phyloP scores from a whole-genome alignment of 2,329 filamentous ascomycete genomes.

The Fusarium sororula region DNA sequence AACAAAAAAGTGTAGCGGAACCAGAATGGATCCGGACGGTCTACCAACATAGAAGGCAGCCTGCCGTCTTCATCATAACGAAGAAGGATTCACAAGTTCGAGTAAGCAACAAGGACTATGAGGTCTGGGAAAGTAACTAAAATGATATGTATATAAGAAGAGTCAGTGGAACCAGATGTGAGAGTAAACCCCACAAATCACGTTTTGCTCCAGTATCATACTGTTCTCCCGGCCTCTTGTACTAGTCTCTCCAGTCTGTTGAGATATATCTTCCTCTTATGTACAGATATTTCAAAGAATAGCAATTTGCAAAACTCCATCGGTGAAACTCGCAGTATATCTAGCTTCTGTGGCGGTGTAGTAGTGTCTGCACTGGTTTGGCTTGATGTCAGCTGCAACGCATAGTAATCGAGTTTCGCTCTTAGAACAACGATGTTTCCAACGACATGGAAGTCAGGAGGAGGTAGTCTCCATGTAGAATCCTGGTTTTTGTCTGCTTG shows the following conservation, averaged over 20 bases:
- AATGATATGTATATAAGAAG: fast-evolving
- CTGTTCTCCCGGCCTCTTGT: background rate
- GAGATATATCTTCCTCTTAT: conserved; percentile 32
- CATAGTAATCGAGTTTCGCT: background rate
- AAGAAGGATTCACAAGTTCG: fast-evolving
- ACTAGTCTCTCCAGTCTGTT: conserved; percentile 12
- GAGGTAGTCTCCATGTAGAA: background rate
- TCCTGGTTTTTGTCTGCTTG: fast-evolving
- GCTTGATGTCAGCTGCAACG: background rate
- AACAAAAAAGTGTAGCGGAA: background rate
- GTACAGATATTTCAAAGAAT: conserved; percentile 36
- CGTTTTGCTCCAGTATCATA: background rate
- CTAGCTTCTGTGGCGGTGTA: background rate
- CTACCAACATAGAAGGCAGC: background rate
- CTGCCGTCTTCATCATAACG: background rate
- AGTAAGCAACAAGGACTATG: fast-evolving
- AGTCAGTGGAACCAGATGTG: background rate
- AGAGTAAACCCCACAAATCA: background rate
- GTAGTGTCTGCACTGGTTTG: background rate
- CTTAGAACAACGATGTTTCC: background rate
- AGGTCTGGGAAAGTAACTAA: no score
- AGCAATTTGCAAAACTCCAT: conserved; percentile 17
- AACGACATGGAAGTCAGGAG: background rate
- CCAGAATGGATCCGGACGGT: background rate
- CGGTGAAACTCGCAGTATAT: background rate